These are phyloP conservation scores for Cyclotella kingstonii DNA, from an alignment of 108 stramenopile species.

Conservation along the genomic window DNA sequence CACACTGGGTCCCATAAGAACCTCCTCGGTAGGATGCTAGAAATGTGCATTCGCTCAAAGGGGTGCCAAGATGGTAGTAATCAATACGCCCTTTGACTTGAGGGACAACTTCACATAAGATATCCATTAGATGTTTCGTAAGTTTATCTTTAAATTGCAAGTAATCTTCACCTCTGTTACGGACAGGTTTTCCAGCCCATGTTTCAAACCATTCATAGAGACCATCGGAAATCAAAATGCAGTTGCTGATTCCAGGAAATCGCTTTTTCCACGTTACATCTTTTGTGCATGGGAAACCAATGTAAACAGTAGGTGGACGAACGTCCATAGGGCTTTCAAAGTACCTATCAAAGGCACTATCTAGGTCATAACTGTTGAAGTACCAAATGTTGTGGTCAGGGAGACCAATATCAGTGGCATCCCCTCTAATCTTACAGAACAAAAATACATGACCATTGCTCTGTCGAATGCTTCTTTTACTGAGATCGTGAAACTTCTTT, in stretches of 20 bases:
- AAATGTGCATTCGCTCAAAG: slow-evolving; percentile 33
- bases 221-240: slow-evolving; percentile 42
- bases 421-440: slow-evolving; percentile 43
- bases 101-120: slow-evolving; percentile 39
- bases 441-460: slow-evolving; percentile 44
- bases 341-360: slow-evolving; percentile 36
- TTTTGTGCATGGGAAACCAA: slow-evolving; percentile 60
- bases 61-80: slow-evolving; percentile 40
- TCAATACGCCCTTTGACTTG: slow-evolving; percentile 42
- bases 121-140: slow-evolving; percentile 35
- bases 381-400: slow-evolving; percentile 48
- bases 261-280: slow-evolving; percentile 46
- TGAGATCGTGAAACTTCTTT: slow-evolving; percentile 39
- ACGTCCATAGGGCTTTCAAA: slow-evolving; percentile 32
- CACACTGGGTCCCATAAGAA: slow-evolving; percentile 42
- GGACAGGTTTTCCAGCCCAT: slow-evolving; percentile 29
- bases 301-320: slow-evolving; percentile 68
- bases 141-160: slow-evolving; percentile 43
- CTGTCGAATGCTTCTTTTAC: slow-evolving; percentile 26
- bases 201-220: slow-evolving; percentile 41
- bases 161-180: slow-evolving; percentile 43
- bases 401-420: slow-evolving; percentile 36
- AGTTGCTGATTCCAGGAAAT: slow-evolving; percentile 42
- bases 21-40: slow-evolving; percentile 38
- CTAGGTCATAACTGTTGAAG: slow-evolving; percentile 44